Evolutionary conservation across 306 rosid species (phyloP).

Genomic region (Parietaria judaica): DNA sequence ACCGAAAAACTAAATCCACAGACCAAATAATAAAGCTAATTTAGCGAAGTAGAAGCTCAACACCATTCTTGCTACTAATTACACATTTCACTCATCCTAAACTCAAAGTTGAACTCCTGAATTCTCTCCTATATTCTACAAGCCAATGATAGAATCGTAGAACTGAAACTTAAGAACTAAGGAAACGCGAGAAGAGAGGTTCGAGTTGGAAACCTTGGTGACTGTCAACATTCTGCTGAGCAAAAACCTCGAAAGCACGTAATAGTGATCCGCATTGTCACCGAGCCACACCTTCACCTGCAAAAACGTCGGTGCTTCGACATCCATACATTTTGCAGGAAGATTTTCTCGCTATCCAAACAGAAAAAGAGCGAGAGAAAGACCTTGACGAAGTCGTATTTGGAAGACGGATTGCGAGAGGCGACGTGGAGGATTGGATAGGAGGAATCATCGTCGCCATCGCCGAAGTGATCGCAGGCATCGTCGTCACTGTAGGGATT

Average conservation of each 20-base stretch:
- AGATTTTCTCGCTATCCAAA: conserved; percentile 8
- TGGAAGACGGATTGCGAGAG: conserved; percentile 80
- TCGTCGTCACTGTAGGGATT: conserved; percentile 12
- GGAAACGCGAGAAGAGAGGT: not conserved
- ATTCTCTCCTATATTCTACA: too few relatives aligned
- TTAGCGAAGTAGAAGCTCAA: not conserved
- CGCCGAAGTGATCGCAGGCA: conserved; percentile 10
- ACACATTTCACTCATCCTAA: not conserved
- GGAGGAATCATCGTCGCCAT: conserved; percentile 21
- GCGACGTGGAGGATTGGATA: conserved; percentile 30
- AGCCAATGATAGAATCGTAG: not conserved
- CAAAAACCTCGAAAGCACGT: conserved; percentile 86
- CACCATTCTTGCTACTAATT: not conserved
- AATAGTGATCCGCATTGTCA: conserved; percentile 91
- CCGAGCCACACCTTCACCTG: conserved; percentile 98
- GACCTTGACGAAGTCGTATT: conserved; percentile 93
- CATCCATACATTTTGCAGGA: not conserved
- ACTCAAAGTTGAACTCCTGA: too few relatives aligned
- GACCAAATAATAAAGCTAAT: not conserved
- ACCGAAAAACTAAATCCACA: not conserved
- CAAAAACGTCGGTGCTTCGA: not conserved
- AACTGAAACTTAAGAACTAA: not conserved
- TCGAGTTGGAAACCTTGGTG: conserved; percentile 53
- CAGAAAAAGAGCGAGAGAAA: not conserved
- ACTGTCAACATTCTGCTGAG: conserved; percentile 88